These are phyloP conservation scores for Pseudopyricularia javanii DNA, from an alignment of 2,329 filamentous ascomycete genomes.

Conservation along the genomic window DNA sequence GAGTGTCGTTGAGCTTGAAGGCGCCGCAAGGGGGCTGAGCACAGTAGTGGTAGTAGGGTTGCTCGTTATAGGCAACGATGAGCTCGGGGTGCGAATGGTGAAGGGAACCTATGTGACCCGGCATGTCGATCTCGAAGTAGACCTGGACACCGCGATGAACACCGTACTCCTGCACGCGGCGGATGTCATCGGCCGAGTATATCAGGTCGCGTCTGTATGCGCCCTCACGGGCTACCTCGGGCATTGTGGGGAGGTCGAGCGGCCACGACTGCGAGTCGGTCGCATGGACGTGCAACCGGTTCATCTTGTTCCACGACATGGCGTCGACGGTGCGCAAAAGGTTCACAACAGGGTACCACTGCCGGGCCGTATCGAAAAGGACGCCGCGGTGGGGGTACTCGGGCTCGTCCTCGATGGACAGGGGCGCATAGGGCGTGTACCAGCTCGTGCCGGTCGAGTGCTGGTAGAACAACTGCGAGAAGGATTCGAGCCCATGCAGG, in stretches of 20 bases:
- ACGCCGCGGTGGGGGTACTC: constrained; percentile 67
- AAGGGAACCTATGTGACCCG: constrained; percentile 63
- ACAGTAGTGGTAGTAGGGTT: constrained; percentile 47
- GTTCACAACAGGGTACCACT: constrained; percentile 54
- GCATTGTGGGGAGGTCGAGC: constrained; percentile 63
- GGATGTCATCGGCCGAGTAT: constrained; percentile 55
- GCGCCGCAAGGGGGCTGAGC: constrained; percentile 54
- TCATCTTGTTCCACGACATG: constrained; percentile 69
- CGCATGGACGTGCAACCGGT: constrained; percentile 67
- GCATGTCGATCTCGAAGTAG: constrained; percentile 69
- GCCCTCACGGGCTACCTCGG: constrained; percentile 59
- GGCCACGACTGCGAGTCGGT: constrained; percentile 83
- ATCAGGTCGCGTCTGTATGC: constrained; percentile 56
- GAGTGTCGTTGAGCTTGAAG: constrained; percentile 62
- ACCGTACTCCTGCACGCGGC: constrained; percentile 58
- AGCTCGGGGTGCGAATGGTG: constrained; percentile 57
- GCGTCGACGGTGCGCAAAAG: constrained; percentile 69
- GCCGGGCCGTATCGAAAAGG: constrained; percentile 66
- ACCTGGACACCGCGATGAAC: constrained; percentile 56
- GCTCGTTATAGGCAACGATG: constrained; percentile 48
- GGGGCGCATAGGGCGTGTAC: constrained; percentile 62
- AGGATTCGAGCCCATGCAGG: constrained; percentile 61
- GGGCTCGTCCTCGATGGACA: constrained; percentile 61
- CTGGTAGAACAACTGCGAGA: constrained; percentile 68
- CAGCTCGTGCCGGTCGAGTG: constrained; percentile 43